A percentile compares a stretch with the other conserved stretches of the same genome.
phyloP scores from a whole-genome alignment of 495 filamentous ascomycete species.

The Tetracladium setigerum region DNA sequence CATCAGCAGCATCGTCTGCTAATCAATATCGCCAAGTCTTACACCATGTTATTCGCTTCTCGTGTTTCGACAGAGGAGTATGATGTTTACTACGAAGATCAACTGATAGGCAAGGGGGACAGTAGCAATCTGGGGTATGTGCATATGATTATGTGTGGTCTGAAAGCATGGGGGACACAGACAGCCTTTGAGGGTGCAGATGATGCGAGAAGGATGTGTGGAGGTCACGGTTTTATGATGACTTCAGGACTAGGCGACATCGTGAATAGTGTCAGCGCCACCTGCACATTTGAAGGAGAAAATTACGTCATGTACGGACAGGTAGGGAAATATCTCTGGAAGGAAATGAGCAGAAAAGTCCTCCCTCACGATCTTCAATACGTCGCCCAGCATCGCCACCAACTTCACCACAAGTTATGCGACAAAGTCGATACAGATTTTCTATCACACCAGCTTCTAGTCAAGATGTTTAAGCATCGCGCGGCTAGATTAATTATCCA shows the following conservation, averaged over 20 bases:
- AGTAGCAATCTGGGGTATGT: slow-evolving; percentile 53
- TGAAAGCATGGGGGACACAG: slow-evolving; percentile 59
- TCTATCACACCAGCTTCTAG: not conserved
- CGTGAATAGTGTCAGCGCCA: slow-evolving; percentile 9
- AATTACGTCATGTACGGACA: slow-evolving; percentile 70
- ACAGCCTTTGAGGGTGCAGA: slow-evolving; percentile 60
- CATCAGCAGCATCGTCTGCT: slow-evolving; percentile 60
- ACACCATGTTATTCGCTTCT: slow-evolving; percentile 62
- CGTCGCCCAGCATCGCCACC: not conserved
- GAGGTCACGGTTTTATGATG: slow-evolving; percentile 48
- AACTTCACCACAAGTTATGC: not conserved
- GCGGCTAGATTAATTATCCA: not conserved
- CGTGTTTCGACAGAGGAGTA: slow-evolving; percentile 54
- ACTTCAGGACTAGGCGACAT: slow-evolving; percentile 18
- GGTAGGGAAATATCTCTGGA: slow-evolving; percentile 51
- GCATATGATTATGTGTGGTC: slow-evolving; percentile 58
- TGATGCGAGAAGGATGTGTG: slow-evolving; percentile 58
- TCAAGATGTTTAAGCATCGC: slow-evolving; percentile 10
- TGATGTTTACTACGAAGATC: slow-evolving; percentile 26
- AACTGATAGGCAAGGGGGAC: slow-evolving; percentile 31
- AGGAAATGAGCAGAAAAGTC: not conserved
- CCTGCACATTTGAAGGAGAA: slow-evolving; percentile 36
- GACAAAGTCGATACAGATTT: slow-evolving; percentile 2
- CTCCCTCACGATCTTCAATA: slow-evolving; percentile 1
- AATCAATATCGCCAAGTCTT: slow-evolving; percentile 56